Percentiles rank a stretch among this genome's conserved stretches.
phyloP scores from a whole-genome alignment of 164 flowering plant genomes.

The Warburgia ugandensis region DNA sequence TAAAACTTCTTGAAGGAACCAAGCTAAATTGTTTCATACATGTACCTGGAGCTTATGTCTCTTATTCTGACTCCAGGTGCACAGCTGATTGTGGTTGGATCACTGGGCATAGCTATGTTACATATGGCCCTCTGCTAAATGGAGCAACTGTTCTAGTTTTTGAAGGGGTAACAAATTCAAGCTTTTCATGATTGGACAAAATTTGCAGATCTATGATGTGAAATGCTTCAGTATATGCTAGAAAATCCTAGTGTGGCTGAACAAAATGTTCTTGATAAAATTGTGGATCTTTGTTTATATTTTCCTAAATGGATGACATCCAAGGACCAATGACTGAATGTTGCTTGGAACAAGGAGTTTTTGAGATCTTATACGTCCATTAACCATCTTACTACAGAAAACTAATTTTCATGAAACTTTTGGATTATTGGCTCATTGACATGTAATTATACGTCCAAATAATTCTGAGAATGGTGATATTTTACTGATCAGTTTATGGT shows the following conservation, averaged over 20 bases:
- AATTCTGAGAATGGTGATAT: neutral
- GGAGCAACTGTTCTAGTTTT: conserved; percentile 67
- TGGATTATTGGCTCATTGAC: neutral
- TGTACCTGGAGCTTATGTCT: neutral
- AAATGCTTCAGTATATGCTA: too few species aligned
- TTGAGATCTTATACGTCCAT: too few species aligned
- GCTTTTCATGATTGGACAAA: neutral
- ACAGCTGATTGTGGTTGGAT: conserved; percentile 99
- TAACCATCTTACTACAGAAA: neutral
- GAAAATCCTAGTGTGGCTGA: neutral
- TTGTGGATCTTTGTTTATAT: too few species aligned
- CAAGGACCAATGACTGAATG: too few species aligned
- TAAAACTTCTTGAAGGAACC: neutral
- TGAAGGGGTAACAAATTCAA: conserved; percentile 78
- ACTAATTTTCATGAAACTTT: neutral
- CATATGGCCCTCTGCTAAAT: conserved; percentile 97
- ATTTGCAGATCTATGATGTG: conserved; percentile 1
- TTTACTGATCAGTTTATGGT: too few species aligned
- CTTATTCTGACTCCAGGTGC: conserved; percentile 45
- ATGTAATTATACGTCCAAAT: neutral
- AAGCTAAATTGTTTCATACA: too few species aligned
- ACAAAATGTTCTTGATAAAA: neutral
- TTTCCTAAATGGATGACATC: too few species aligned
- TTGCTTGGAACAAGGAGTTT: too few species aligned
- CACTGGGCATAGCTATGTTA: conserved; percentile 96